Base-by-base conservation (phyloP, 1,139 yeast species). In the Scheffersomyces quercinus region DNA sequence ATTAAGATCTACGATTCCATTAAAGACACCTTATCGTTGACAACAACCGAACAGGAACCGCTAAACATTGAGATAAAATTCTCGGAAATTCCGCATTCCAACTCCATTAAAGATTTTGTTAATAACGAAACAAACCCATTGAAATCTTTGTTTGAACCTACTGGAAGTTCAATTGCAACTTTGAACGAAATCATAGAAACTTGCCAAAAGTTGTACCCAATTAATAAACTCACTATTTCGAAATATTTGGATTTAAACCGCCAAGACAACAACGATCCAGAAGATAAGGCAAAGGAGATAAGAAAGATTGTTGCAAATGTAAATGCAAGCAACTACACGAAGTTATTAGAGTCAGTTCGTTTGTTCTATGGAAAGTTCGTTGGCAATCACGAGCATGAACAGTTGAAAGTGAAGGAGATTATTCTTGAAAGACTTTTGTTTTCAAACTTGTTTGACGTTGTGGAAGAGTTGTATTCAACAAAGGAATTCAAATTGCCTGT, bases 141-240 rank as follows among this genome's bases (percentile, higher is more conserved):
- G n/a, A 28, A 29, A 2, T 49, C 55, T 3, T 48, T 64, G 20
- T 51, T 65, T 16, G 47, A 49, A 3, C 69, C 70, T 5, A 53
- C 58, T 10, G 49, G 50, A 11, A 48, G 48, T 6, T 51, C 65
- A 5, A 38, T 70, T 1, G 49, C 53, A 1, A 43, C 49, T 1
- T 54, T 72, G 24, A 50, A 55, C 2, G 58, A 62, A 20, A 59
- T 64, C 13, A 59, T 75, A 8, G 64, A 62, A 9, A 67, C 71
- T 1, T 77, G 79, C 45, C 72, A 71, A 43, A 59, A 64, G 35
- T 60, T 79, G 15, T 73, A 67, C 45, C 71, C 79, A 0, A 63
- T 68, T 16, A 77, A 69, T 43, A 73, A 68, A 36, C 56, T 75
- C 11, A 67, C 80, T 0, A 58, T 78, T 8, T 44, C 55, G 4